Conservation (phyloP, 2,329 filamentous ascomycete species). For the Scedosporium dehoogii region DNA sequence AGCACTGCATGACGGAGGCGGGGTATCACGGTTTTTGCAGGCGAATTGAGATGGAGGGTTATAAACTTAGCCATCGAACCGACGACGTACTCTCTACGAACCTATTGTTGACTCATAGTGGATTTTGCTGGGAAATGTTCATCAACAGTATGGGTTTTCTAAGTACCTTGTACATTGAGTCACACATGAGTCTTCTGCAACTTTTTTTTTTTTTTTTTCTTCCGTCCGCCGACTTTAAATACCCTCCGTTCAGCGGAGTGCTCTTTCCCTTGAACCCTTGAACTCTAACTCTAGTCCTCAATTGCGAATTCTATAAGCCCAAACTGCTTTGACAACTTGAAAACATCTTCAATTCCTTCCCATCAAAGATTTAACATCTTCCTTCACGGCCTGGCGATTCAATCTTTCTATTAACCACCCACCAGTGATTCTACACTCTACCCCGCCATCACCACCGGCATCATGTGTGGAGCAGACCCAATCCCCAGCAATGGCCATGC, state of each 20-base stretch:
- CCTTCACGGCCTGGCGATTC: background rate
- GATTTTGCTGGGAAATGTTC: background rate
- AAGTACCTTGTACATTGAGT: slow-evolving; percentile 1
- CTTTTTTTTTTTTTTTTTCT: background rate
- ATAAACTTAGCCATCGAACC: background rate
- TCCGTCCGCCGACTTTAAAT: background rate
- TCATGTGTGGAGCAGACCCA: slow-evolving; percentile 1
- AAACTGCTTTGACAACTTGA: background rate
- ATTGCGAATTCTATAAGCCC: background rate
- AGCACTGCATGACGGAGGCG: slow-evolving; percentile 1
- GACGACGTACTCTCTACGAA: background rate
- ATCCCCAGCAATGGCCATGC: background rate
- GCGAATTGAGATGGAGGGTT: background rate
- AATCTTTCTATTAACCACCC: background rate
- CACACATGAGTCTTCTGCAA: background rate
- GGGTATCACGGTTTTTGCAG: background rate
- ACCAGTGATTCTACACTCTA: background rate
- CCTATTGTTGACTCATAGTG: background rate
- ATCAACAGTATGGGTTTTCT: background rate
- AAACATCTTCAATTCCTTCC: background rate
- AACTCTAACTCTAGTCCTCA: background rate
- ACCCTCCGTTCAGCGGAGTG: background rate
- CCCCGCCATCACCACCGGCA: background rate
- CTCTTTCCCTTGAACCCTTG: background rate
- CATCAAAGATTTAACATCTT: background rate